Evolutionary conservation across 2,329 filamentous ascomycete species (phyloP).

Genomic region (Hymenoscyphus fructigenus): DNA sequence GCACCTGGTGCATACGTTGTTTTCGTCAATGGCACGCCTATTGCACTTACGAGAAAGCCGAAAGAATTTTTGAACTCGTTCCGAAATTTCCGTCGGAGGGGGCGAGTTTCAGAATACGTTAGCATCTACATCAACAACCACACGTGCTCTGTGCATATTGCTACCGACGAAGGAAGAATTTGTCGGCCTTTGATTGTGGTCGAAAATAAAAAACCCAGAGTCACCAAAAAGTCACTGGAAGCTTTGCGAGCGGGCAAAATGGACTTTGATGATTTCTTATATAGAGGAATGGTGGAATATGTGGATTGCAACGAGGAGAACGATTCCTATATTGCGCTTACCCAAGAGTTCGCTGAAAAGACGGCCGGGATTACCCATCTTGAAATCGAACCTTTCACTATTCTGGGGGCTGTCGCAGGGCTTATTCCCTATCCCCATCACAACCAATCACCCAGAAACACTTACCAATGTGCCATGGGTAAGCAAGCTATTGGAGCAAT

Average conservation of each 20-base stretch:
- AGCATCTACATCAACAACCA: constrained; percentile 96
- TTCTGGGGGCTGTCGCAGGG: constrained; percentile 91
- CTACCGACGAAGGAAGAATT: constrained; percentile 94
- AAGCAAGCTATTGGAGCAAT: constrained; percentile 99
- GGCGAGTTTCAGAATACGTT: constrained; percentile 92
- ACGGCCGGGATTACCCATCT: constrained; percentile 75
- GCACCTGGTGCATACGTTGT: constrained; percentile 81
- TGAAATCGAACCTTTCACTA: constrained; percentile 97
- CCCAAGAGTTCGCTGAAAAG: constrained; percentile 78
- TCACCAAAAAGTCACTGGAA: constrained; percentile 75
- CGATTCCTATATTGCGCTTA: constrained; percentile 88
- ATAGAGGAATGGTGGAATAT: constrained; percentile 88
- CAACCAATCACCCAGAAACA: constrained; percentile 98
- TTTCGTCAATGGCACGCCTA: constrained; percentile 92
- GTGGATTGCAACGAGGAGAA: constrained; percentile 98
- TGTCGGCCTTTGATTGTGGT: constrained; percentile 96
- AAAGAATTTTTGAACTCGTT: constrained; percentile 85
- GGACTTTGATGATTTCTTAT: constrained; percentile 92
- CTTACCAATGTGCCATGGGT: constrained; percentile 99
- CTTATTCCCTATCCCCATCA: constrained; percentile 98
- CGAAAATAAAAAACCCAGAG: constrained; percentile 79
- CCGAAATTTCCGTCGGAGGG: constrained; percentile 81
- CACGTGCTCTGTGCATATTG: constrained; percentile 88
- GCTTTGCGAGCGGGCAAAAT: constrained; percentile 79
- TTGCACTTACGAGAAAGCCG: constrained; percentile 81